Evolutionary conservation across 2,329 filamentous ascomycete genomes (phyloP).

Genomic region (Aspergillus sclerotialis): DNA sequence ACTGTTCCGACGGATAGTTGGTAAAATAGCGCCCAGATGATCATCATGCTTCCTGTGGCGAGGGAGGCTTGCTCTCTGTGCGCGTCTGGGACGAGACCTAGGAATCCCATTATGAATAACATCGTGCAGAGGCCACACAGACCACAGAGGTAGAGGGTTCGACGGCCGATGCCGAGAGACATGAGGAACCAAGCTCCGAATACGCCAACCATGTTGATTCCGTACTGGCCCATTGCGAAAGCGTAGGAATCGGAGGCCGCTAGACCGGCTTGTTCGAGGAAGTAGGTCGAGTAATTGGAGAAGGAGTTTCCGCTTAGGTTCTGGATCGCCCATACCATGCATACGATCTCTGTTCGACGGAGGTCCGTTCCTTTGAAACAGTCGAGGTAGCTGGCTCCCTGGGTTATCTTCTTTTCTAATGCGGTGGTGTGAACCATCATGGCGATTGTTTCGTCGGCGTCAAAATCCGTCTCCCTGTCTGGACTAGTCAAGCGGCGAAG

Average conservation of each 20-base stretch:
- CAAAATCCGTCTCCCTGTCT: slow-evolving; percentile 58
- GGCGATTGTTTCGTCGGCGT: slow-evolving; percentile 75
- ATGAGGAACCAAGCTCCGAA: slow-evolving; percentile 78
- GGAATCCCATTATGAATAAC: slow-evolving; percentile 77
- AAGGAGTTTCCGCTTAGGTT: slow-evolving; percentile 59
- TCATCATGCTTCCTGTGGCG: slow-evolving; percentile 79
- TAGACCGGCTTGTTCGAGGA: slow-evolving; percentile 51
- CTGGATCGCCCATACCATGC: slow-evolving; percentile 60
- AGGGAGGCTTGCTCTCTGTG: slow-evolving; percentile 58
- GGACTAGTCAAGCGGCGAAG: slow-evolving; percentile 40
- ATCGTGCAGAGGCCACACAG: slow-evolving; percentile 66
- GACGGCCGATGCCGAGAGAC: slow-evolving; percentile 65
- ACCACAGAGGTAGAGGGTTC: slow-evolving; percentile 68
- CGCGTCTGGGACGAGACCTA: slow-evolving; percentile 61
- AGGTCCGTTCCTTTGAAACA: slow-evolving; percentile 76
- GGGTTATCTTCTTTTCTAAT: slow-evolving; percentile 67
- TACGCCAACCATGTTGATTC: slow-evolving; percentile 70
- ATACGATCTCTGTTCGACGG: slow-evolving; percentile 68
- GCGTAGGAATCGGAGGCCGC: slow-evolving; percentile 44
- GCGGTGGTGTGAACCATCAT: slow-evolving; percentile 92
- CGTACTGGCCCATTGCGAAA: slow-evolving; percentile 54
- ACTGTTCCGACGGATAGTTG: slow-evolving; percentile 84
- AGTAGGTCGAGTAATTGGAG: slow-evolving; percentile 58
- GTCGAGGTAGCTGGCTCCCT: slow-evolving; percentile 68
- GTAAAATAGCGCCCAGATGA: slow-evolving; percentile 74